These are phyloP conservation scores for Ceratocystis albifundus DNA, from an alignment of 2,329 filamentous ascomycete genomes.

Conservation along the genomic window DNA sequence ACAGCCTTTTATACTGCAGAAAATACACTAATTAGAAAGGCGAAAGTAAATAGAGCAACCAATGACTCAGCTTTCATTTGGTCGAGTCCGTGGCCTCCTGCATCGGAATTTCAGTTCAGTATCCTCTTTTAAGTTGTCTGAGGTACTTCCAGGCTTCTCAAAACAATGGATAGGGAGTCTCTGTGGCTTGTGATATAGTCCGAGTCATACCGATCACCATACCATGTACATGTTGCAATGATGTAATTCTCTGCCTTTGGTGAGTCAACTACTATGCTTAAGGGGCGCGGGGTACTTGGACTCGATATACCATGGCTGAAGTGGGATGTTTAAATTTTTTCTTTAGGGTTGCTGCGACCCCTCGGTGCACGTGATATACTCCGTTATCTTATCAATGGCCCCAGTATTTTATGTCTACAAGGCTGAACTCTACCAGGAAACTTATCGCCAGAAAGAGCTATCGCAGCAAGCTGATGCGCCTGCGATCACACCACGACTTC, in stretches of 20 bases:
- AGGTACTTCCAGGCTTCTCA: background rate
- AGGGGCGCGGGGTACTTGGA: background rate
- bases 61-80: conserved; percentile 22
- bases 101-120: conserved; percentile 13
- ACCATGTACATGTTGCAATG: no score
- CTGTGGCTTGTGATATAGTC: background rate
- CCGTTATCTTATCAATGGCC: background rate
- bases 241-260: background rate
- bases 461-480: conserved; percentile 10
- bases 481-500: conserved; percentile 13
- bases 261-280: background rate
- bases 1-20: background rate
- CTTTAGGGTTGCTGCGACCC: background rate
- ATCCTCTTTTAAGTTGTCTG: background rate
- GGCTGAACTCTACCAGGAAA: background rate
- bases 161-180: background rate
- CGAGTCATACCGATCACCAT: background rate
- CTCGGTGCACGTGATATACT: background rate
- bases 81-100: conserved; percentile 17
- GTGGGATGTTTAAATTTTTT: background rate
- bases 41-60: conserved; percentile 6
- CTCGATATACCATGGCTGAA: no score
- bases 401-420: background rate
- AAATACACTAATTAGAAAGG: background rate
- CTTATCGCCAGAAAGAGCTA: background rate